Percentiles rank a stretch among this genome's conserved stretches.
Conservation (phyloP, 2,329 filamentous ascomycete genomes). For the Penicillium sp. region DNA sequence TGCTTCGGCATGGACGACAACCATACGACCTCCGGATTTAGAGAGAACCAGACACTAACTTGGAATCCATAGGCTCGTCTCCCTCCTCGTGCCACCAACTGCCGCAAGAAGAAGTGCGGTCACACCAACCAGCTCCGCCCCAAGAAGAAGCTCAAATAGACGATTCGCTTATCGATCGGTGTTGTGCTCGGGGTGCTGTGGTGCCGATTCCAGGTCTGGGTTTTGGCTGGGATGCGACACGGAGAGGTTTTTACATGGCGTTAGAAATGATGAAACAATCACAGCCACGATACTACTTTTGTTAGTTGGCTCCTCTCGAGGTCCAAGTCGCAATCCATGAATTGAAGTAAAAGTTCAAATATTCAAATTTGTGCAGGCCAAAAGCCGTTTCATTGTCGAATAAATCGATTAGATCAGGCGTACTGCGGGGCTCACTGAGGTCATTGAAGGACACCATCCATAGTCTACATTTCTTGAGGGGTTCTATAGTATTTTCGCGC, state of each 20-base stretch:
- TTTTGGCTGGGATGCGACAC: conserved; percentile 36
- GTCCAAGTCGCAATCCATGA: conserved; percentile 37
- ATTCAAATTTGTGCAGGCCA: neutral
- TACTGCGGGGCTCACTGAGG: neutral
- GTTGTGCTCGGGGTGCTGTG: conserved; percentile 49
- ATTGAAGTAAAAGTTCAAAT: conserved; percentile 39
- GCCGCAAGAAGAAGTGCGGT: conserved; percentile 99
- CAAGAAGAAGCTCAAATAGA: conserved; percentile 99
- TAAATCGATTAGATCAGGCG: neutral
- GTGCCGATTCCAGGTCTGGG: conserved; percentile 29
- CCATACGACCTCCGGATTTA: neutral
- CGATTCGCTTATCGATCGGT: conserved; percentile 36
- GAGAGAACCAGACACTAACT: conserved; percentile 6
- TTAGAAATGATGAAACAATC: conserved; percentile 41
- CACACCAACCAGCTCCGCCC: conserved; percentile 99
- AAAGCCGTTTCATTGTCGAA: neutral
- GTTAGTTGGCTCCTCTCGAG: conserved; percentile 37
- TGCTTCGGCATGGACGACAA: neutral
- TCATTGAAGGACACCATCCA: neutral
- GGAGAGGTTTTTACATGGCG: conserved; percentile 38
- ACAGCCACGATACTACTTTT: conserved; percentile 38
- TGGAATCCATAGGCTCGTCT: conserved; percentile 64
- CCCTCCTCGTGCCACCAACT: conserved; percentile 98
- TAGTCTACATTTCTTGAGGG: neutral
- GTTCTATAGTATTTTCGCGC: neutral